Base-by-base conservation (phyloP, 345 rosid genomes). In the Turritis glabra region DNA sequence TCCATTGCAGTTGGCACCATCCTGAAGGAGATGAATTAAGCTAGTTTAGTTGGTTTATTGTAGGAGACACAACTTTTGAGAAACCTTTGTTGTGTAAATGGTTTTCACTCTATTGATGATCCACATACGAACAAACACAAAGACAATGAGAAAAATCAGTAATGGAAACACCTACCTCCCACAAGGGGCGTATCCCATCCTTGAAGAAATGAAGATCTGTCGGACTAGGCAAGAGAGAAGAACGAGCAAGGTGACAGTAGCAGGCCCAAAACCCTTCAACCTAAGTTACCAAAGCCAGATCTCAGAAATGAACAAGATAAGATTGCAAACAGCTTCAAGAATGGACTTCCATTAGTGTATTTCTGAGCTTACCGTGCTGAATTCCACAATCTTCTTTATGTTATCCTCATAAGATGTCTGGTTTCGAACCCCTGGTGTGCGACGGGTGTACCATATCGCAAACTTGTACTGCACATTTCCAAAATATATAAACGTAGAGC, bases 391-490 rank as follows among this genome's bases (percentile, higher is more conserved):
- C 83, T 90, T 90, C 90, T 87, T 96, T 69, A 92, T 85, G 75
- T 96, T 96, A 80, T 96, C 97, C 81, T 90, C 99, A 5, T 96
- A 96, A 7, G 99, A 86, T 25, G 97, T 83, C 71, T 90, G 97
- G 57, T 79, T 85, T 79, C 96, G 82, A 60, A 88, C 91, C 41
- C 99, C 98, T 18, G 96, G 97, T 19, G 94, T 87, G 48, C 97
- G 91, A 54, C 96, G 97, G 18, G 96, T 92, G 84, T 89, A 92
- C 99, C 99, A 96, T 77, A 92, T 86, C n/a, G 84, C 86, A 82
- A 80, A 92, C 84, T 90, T 96, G 87, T 85, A 79, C 99, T 92
- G 79, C 64, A 43, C 47, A 83, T 7, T 73, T 22, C 25, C 25
- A 32, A 67, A 64, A 67, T 13, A 40, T 13, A 40, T 40, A 40